Evolutionary conservation across 345 rosid species (phyloP).

Genomic region (Populus nigra): DNA sequence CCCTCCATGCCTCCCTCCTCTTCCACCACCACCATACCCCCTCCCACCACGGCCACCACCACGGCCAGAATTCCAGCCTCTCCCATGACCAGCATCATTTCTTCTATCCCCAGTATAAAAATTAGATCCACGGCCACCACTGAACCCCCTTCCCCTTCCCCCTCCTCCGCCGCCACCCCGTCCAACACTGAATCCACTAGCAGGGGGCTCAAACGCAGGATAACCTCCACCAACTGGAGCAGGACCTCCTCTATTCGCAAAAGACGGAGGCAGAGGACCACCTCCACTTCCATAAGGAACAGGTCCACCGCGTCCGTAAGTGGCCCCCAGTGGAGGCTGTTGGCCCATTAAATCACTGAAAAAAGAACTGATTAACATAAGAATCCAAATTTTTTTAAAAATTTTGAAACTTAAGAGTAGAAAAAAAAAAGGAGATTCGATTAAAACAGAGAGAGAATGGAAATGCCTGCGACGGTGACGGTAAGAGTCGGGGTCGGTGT

Average conservation of each 20-base stretch:
- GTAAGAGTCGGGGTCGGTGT: constrained; percentile 73
- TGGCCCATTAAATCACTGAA: constrained; percentile 52
- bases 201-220: constrained; percentile 58
- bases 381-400: neutral
- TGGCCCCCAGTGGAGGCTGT: constrained; percentile 29
- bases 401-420: neutral
- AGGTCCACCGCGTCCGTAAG: constrained; percentile 38
- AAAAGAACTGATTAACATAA: neutral
- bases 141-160: constrained; percentile 24
- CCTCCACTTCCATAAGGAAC: constrained; percentile 36
- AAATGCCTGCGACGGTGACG: constrained; percentile 78
- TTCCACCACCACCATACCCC: constrained; percentile 31
- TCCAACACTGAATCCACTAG: constrained; percentile 48
- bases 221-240: constrained; percentile 27
- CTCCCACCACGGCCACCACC: constrained; percentile 30
- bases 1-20: constrained; percentile 59
- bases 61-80: constrained; percentile 20
- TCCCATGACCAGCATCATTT: constrained; percentile 23
- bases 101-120: constrained; percentile 7
- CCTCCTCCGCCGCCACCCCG: constrained; percentile 29
- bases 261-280: constrained; percentile 42
- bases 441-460: neutral
- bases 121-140: constrained; percentile 11
- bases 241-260: constrained; percentile 32
- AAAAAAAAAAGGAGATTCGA: neutral